Percentiles rank a stretch among this genome's conserved stretches.
These are phyloP conservation scores for Acanthamoeba rhysodes DNA, from an alignment of 208 protist species.

Conservation along the genomic window DNA sequence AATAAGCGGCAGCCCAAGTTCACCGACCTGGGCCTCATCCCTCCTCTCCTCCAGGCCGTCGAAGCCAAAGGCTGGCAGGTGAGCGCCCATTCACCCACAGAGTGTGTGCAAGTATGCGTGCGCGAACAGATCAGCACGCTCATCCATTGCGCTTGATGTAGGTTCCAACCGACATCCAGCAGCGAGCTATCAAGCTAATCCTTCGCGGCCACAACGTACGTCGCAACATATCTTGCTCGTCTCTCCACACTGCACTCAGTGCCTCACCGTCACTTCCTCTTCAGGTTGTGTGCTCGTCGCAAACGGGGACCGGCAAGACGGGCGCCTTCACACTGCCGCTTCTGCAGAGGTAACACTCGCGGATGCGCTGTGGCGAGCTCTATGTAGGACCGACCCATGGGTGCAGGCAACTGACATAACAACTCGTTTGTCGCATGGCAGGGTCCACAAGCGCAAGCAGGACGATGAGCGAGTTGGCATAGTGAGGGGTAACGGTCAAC, in stretches of 20 bases:
- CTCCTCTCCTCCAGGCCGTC: constrained; percentile 10
- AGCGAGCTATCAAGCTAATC: constrained; percentile 13
- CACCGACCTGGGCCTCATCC: neutral
- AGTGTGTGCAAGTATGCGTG: too few relatives aligned
- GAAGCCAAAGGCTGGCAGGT: constrained; percentile 8
- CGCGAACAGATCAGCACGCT: neutral
- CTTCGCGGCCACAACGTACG: constrained; percentile 35
- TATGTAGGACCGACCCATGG: neutral
- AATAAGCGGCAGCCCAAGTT: neutral
- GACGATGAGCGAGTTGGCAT: constrained; percentile 40
- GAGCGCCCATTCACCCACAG: neutral
- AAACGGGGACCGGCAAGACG: constrained; percentile 79
- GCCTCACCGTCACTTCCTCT: neutral
- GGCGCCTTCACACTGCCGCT: constrained; percentile 71
- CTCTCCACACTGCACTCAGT: neutral
- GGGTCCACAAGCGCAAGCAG: constrained; percentile 11
- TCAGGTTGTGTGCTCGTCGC: constrained; percentile 51
- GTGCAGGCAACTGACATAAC: neutral
- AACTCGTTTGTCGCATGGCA: neutral
- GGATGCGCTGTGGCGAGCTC: neutral
- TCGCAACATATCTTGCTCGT: neutral
- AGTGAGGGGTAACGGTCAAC: neutral
- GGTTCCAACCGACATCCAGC: constrained; percentile 20
- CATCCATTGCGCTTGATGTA: neutral
- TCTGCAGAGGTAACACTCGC: neutral